phyloP scores from a whole-genome alignment of 495 filamentous ascomycete species.

The Saxophila tyrrhenica region DNA sequence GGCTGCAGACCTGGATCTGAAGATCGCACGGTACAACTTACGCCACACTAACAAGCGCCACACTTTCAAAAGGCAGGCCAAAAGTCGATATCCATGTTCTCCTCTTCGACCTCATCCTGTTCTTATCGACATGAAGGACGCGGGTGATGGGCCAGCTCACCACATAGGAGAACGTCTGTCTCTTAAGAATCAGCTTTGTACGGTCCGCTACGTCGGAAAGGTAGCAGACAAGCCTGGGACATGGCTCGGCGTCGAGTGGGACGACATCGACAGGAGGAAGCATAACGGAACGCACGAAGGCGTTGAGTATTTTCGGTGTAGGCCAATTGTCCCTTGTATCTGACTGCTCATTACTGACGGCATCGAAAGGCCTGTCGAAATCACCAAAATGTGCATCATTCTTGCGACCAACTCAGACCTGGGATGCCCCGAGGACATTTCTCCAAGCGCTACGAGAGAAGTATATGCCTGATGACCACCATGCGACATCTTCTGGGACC shows the following conservation, averaged over 20 bases:
- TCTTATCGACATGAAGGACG: background rate
- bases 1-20: background rate
- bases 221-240: conserved; percentile 64
- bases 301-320: conserved; percentile 76
- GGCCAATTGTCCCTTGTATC: conserved; percentile 7
- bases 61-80: background rate
- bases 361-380: conserved; percentile 47
- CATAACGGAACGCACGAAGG: conserved; percentile 76
- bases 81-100: background rate
- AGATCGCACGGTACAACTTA: background rate
- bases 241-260: conserved; percentile 98
- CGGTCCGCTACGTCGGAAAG: conserved; percentile 69
- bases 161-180: conserved; percentile 62
- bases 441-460: conserved; percentile 70
- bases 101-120: background rate
- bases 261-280: conserved; percentile 73
- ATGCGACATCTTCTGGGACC: conserved; percentile 23
- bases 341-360: conserved; percentile 3
- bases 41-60: background rate
- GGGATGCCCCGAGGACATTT: conserved; percentile 58
- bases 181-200: conserved; percentile 62
- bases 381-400: conserved; percentile 69
- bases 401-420: conserved; percentile 60
- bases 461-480: conserved; percentile 44
- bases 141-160: conserved; percentile 7